Evolutionary conservation across 2,329 filamentous ascomycete species (phyloP), one percentile per base, ranked within the genome.

Genomic region (Cytospora leucostoma): DNA sequence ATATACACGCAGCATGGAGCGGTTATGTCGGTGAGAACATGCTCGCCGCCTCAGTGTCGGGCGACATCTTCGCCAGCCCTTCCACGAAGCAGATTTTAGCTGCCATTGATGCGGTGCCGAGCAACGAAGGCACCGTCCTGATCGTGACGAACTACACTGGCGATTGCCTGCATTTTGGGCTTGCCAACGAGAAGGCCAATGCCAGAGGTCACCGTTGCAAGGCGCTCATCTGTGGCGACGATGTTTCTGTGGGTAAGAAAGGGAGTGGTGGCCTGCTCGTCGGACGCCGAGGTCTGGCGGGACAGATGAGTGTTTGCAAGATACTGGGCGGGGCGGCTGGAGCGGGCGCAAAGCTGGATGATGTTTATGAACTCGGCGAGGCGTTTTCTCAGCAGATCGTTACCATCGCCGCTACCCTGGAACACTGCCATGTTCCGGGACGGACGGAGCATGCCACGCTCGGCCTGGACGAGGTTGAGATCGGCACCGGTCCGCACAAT

Each of bases 401-500:
- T 67, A 84, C 84, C 68, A 81, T 84, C 67, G 79, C 84, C 44
- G 83, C 84, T 2, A 86, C 83, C 0, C 76, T 88, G 34, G 85
- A 86, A 56, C 85, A 87, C 68, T 85, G 85, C 68, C 84, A 87
- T 67, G 82, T 85, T 1, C 83, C 83, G 0, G 83, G 83, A 0
- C 77, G 82, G 47, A 71, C 75, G 2, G 77, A 83, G 63, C 80
- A 82, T 63, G 78, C 73, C n/a, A 78, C 74, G 17, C 77, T 87
- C 2, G 75, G 74, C 11, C 71, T 74, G 1, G 73, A 84, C 61
- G 84, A 85, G 62, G 72, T 88, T 40, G 86, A 88, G 71, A 77
- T 89, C n/a, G 87, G 87, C 3, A 88, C 86, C 27, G 87, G 87
- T 0, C 85, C 85, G 15, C 87, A 90, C 71, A 88, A 88, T 70